A percentile compares a stretch with the other conserved stretches of the same genome.
phyloP scores from a whole-genome alignment of 2,329 filamentous ascomycete species.

The Plectosphaerella plurivora region DNA sequence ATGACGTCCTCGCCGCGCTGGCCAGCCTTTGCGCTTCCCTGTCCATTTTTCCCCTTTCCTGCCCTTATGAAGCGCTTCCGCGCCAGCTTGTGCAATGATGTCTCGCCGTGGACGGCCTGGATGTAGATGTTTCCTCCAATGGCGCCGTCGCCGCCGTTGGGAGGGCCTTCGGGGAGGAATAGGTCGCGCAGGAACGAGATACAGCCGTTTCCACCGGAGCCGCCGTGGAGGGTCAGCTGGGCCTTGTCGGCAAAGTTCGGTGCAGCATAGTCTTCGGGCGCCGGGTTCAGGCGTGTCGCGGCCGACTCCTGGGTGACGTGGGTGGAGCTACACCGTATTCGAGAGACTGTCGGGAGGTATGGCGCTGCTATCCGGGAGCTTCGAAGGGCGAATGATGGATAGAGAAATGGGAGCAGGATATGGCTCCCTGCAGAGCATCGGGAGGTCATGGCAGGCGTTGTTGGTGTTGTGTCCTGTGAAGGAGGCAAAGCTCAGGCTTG shows the following conservation, averaged over 20 bases:
- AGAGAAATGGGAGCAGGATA: conserved; percentile 43
- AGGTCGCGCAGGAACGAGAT: conserved; percentile 92
- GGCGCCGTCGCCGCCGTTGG: conserved; percentile 93
- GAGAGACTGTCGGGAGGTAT: conserved; percentile 16
- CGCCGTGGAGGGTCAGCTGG: conserved; percentile 70
- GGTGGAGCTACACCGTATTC: conserved; percentile 11
- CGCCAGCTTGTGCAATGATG: conserved; percentile 86
- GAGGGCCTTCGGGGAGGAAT: conserved; percentile 80
- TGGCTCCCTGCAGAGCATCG: conserved; percentile 29
- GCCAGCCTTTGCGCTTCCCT: conserved; percentile 69
- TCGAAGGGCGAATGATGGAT: conserved; percentile 39
- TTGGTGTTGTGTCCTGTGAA: not conserved
- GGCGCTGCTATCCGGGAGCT: conserved; percentile 17
- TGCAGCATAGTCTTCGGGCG: conserved; percentile 77
- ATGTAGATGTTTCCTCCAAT: conserved; percentile 91
- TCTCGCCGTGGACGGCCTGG: conserved; percentile 86
- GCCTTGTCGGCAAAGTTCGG: conserved; percentile 87
- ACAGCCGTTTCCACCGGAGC: conserved; percentile 83
- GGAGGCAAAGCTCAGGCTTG: too few species aligned
- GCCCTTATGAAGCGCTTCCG: conserved; percentile 71
- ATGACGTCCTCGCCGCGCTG: conserved; percentile 81
- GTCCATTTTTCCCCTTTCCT: conserved; percentile 70
- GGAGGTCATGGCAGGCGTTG: conserved; percentile 29
- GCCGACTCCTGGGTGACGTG: conserved; percentile 9
- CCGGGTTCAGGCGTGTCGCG: conserved; percentile 67